Evolutionary conservation across 306 rosid genomes (phyloP), one percentile per base, ranked within the genome.

Genomic region (Quercus suber): DNA sequence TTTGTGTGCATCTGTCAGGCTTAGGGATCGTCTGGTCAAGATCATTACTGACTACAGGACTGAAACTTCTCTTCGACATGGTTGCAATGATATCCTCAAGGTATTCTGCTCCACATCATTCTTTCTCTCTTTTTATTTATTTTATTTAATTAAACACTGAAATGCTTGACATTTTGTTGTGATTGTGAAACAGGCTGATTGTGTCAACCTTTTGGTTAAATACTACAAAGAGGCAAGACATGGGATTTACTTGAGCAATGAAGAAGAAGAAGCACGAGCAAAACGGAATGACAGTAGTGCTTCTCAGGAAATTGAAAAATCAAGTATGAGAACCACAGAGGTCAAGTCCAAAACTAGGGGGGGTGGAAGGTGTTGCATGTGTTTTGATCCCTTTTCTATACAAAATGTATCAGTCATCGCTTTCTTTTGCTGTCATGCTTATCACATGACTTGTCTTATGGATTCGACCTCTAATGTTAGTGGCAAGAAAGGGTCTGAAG

Each of bases 21-120:
- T 95, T 63, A 86, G 98, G 86, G 97, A 95, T 87, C 92, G 98
- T 78, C 89, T 95, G 73, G 99, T 95, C 85, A 95, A 91, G 87
- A 89, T 95, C 71, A 83, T 91, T 76, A 91, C 98, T n/a, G 97
- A 93, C 84, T 95, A 95, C 86, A 90, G 99, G 86, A 95, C 98
- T 15, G 99, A 95, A 86, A 95, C 98, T 60, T 93, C 98, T 51
- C 94, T 95, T 57, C 86, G 99, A 86, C 96, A 95, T 84, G 99
- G 98, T 56, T 95, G 99, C 87, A 95, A 95, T 82, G 93, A 91
- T 86, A 95, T 95, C 77, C 95, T 95, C 43, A 95, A 95, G 98
- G 99, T 93, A 83, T 30, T 71, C 5, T 60, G 12, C 60, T 1
- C 4, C 23, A 14, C 79, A 57, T 73, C 30, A 17, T 72, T 82